Conservation (phyloP, 306 rosid species). For the Arachis stenosperma region DNA sequence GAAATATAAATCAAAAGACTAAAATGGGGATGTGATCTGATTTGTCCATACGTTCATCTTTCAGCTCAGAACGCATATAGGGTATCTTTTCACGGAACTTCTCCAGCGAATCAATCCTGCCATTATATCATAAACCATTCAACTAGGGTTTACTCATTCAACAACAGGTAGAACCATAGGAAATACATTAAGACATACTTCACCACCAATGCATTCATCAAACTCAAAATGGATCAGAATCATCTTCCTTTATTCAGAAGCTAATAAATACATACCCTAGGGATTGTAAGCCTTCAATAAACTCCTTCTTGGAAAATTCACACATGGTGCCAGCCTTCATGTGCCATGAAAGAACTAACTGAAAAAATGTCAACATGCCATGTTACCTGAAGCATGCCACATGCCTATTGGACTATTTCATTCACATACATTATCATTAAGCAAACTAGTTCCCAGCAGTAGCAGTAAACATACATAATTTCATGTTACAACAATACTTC, state of each 20-base stretch:
- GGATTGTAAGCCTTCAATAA: constrained; percentile 82
- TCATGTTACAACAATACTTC: neutral
- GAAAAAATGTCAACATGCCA: constrained; percentile 47
- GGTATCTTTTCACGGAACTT: constrained; percentile 92
- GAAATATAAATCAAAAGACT: constrained; percentile 24
- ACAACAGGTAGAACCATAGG: too few species aligned
- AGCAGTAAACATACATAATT: constrained; percentile 9
- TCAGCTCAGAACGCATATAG: constrained; percentile 88
- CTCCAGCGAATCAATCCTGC: constrained; percentile 94
- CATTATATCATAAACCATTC: constrained; percentile 41
- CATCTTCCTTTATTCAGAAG: constrained; percentile 11
- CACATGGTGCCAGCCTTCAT: constrained; percentile 99
- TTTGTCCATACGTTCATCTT: constrained; percentile 81
- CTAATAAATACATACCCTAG: constrained; percentile 64
- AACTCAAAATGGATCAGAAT: neutral
- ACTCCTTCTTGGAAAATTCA: constrained; percentile 97
- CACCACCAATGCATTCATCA: too few species aligned
- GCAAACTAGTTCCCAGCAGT: neutral
- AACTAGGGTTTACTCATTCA: constrained; percentile 3
- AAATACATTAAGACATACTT: too few species aligned
- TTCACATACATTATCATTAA: neutral
- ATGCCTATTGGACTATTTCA: neutral
- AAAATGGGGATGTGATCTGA: constrained; percentile 19
- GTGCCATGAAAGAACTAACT: constrained; percentile 99
- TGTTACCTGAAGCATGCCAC: constrained; percentile 17